Evolutionary conservation across 129 eudicot genomes (phyloP), one percentile per base, ranked within the genome.

Genomic region (Tanacetum coccineum): DNA sequence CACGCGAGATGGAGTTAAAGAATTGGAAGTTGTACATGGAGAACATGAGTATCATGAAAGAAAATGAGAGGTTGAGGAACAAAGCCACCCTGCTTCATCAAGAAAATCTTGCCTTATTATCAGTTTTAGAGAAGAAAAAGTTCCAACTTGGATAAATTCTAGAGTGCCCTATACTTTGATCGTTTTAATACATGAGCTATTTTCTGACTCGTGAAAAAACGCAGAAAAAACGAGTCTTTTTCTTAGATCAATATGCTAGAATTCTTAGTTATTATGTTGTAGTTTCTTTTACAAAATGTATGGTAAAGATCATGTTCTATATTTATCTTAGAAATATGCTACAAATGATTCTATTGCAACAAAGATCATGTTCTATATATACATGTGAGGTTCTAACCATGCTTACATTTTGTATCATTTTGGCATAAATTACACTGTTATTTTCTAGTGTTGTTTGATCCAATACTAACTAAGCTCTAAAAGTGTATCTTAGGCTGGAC

Each of bases 21-120:
- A 85, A 85, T 77, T 53, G 82, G 85, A 78, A 82, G 81, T 66
- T 85, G 70, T 78, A 74, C 70, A 61, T 78, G 72, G 79, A 72
- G 78, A 86, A 86, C 82, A 61, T 78, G 74, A 78, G 74, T 49
- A 87, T 87, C 58, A 68, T 81, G 66, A 73, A 78, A 74, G 87
- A 81, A 78, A 87, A 87, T 80, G 85, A 84, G 55, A 87, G 60
- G 79, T 73, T 87, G 53, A 75, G 83, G 64, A 64, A 79, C 52
- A 79, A 71, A 74, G 90, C 90, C 66, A 51, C 64, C 47, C 45
- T 70, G 26, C 95, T 87, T 56, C 82, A 70, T 64, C 78, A 70
- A 61, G 95, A 87, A 76, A 87, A 84, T 40, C 83, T 83, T 65
- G 80, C 73, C 40, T 71, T 91, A 22, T 66, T 72, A 70, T 73